Percentiles rank a stretch among this genome's conserved stretches.
Conservation (phyloP, 176 grass and related monocot species). For the Zea luxurians region DNA sequence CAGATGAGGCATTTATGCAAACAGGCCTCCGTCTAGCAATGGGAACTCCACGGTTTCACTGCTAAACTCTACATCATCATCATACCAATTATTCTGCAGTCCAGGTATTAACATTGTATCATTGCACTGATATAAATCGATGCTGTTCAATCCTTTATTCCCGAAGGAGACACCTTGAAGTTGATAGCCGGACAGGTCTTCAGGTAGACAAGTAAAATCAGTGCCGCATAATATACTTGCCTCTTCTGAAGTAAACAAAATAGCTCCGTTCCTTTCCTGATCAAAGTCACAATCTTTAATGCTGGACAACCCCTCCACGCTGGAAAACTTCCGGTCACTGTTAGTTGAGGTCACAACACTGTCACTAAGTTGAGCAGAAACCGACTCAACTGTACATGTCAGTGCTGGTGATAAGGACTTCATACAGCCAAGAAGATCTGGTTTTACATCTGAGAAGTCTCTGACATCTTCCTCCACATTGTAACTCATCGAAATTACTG, state of each 20-base stretch:
- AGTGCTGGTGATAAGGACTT: constrained; percentile 60
- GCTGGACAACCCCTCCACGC: constrained; percentile 49
- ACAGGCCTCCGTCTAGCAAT: constrained; percentile 75
- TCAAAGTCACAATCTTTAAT: constrained; percentile 52
- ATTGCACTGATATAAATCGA: constrained; percentile 69
- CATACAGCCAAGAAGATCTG: constrained; percentile 54
- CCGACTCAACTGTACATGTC: constrained; percentile 67
- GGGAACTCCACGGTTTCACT: constrained; percentile 54
- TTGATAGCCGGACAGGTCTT: constrained; percentile 57
- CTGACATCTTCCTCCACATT: constrained; percentile 49
- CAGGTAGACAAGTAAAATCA: constrained; percentile 59
- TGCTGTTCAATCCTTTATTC: constrained; percentile 62
- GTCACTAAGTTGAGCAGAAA: constrained; percentile 62
- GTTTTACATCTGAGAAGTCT: constrained; percentile 60
- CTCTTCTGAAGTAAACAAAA: constrained; percentile 40
- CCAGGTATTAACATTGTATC: constrained; percentile 44
- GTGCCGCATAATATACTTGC: constrained; percentile 41
- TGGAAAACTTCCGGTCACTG: constrained; percentile 42
- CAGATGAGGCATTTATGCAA: constrained; percentile 50
- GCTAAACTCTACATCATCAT: constrained; percentile 55
- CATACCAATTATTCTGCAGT: constrained; percentile 81
- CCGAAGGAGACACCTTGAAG: constrained; percentile 74
- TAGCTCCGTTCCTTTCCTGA: constrained; percentile 39
- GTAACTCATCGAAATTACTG: constrained; percentile 53
- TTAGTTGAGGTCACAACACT: constrained; percentile 42